Evolutionary conservation across 1,284 basidiomycete species (phyloP).

Genomic region (Ceratobasidium sp.): DNA sequence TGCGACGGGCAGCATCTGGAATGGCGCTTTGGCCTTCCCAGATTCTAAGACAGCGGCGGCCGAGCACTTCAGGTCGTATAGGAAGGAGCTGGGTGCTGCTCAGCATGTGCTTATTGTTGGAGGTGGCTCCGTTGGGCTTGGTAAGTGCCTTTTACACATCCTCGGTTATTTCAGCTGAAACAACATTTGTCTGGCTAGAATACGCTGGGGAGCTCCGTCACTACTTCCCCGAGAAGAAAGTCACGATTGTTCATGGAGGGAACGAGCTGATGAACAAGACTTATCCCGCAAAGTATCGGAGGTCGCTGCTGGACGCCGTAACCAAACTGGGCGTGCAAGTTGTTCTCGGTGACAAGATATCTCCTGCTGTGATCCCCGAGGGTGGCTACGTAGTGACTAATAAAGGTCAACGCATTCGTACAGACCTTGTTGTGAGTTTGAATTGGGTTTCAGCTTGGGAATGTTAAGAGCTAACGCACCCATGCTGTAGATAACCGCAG

Average conservation of each 20-base stretch:
- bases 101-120: constrained; percentile 70
- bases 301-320: constrained; percentile 61
- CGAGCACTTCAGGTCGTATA: constrained; percentile 62
- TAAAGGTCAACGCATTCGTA: constrained; percentile 37
- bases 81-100: constrained; percentile 64
- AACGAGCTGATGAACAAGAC: constrained; percentile 67
- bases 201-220: constrained; percentile 72
- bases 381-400: constrained; percentile 42
- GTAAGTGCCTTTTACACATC: constrained; percentile 56
- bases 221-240: constrained; percentile 66
- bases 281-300: constrained; percentile 71
- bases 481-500: not conserved
- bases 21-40: constrained; percentile 65
- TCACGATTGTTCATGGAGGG: constrained; percentile 75
- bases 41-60: constrained; percentile 58
- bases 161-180: constrained; percentile 27
- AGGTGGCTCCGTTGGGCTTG: constrained; percentile 73
- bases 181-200: constrained; percentile 54
- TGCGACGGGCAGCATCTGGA: constrained; percentile 70
- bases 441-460: not conserved
- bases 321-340: constrained; percentile 64
- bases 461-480: too few species aligned
- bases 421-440: constrained; percentile 46
- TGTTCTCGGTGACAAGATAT: constrained; percentile 64
- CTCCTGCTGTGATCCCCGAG: constrained; percentile 59